Evolutionary conservation across 768 basidiomycete species (phyloP).

Genomic region (Pisolithus orientalis): DNA sequence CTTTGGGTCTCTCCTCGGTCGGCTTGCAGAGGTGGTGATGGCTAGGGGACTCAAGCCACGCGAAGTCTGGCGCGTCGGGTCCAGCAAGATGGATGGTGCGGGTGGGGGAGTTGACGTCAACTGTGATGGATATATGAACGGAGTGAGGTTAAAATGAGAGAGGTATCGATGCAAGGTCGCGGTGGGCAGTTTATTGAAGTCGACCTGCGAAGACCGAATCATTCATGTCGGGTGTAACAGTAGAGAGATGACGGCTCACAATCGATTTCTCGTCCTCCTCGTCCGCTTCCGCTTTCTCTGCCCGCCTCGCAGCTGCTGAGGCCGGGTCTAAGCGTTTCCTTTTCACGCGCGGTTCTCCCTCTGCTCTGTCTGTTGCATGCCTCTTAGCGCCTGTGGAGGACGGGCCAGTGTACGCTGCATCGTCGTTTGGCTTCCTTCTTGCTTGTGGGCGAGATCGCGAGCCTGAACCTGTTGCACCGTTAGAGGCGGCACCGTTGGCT

Average conservation of each 20-base stretch:
- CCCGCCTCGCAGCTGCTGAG: conserved; percentile 20
- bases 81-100: conserved; percentile 54
- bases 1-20: conserved; percentile 65
- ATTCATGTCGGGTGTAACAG: not conserved
- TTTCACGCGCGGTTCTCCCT: conserved; percentile 72
- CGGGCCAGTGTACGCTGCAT: conserved; percentile 65
- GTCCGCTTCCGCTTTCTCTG: conserved; percentile 33
- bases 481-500: conserved; percentile 16
- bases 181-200: conserved; percentile 67
- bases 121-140: conserved; percentile 65
- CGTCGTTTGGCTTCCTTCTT: conserved; percentile 58
- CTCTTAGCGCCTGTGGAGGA: conserved; percentile 53
- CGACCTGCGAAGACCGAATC: conserved; percentile 43
- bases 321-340: conserved; percentile 58
- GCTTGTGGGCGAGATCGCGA: conserved; percentile 61
- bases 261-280: conserved; percentile 23
- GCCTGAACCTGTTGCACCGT: conserved; percentile 28
- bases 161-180: conserved; percentile 67
- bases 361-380: conserved; percentile 58
- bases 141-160: conserved; percentile 65
- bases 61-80: conserved; percentile 39
- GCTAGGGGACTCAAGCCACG: conserved; percentile 45
- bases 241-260: conserved; percentile 16
- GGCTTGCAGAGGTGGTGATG: conserved; percentile 54
- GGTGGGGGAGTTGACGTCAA: conserved; percentile 63